Percentiles rank a stretch among this genome's conserved stretches.
phyloP scores from a whole-genome alignment of 2,329 filamentous ascomycete genomes.

The Fusarium zealandicum region DNA sequence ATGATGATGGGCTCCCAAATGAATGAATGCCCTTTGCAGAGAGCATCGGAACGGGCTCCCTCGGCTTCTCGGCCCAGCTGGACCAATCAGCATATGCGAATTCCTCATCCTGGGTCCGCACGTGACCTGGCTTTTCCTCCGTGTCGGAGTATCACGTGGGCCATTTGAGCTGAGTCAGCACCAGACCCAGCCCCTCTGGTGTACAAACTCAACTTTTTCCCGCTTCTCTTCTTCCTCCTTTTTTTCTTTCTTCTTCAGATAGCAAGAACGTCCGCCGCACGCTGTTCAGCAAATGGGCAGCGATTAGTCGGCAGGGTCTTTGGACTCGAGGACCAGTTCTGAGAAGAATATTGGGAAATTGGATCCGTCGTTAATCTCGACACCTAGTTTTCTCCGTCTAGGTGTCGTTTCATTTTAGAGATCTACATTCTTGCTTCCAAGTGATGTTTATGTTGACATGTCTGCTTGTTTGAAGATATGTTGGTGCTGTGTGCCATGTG shows the following conservation, averaged over 20 bases:
- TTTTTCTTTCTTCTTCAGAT: conserved; percentile 53
- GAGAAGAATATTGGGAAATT: conserved; percentile 53
- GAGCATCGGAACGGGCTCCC: conserved; percentile 38
- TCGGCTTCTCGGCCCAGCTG: conserved; percentile 55
- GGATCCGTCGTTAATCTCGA: conserved; percentile 67
- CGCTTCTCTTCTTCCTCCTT: too few relatives aligned
- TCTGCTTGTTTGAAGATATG: not conserved
- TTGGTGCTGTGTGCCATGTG: too few relatives aligned
- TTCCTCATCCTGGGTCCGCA: conserved; percentile 48
- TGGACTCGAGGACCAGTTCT: conserved; percentile 49
- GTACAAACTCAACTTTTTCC: conserved; percentile 3
- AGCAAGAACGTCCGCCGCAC: conserved; percentile 57
- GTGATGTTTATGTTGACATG: not conserved
- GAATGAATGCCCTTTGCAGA: conserved; percentile 9
- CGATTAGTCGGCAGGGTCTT: conserved; percentile 45
- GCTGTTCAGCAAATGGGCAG: conserved; percentile 44
- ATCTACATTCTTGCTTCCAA: conserved; percentile 57
- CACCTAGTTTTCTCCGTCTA: conserved; percentile 56
- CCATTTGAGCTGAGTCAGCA: conserved; percentile 21
- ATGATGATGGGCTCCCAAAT: conserved; percentile 35
- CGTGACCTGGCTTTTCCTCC: conserved; percentile 35
- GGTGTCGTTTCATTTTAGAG: conserved; percentile 65
- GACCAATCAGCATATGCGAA: conserved; percentile 50
- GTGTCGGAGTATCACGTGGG: conserved; percentile 18
- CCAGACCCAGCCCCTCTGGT: too few relatives aligned